Percentiles rank a stretch among this genome's conserved stretches.
Conservation (phyloP, 176 grass and related monocot genomes). For the Zizania latifolia region DNA sequence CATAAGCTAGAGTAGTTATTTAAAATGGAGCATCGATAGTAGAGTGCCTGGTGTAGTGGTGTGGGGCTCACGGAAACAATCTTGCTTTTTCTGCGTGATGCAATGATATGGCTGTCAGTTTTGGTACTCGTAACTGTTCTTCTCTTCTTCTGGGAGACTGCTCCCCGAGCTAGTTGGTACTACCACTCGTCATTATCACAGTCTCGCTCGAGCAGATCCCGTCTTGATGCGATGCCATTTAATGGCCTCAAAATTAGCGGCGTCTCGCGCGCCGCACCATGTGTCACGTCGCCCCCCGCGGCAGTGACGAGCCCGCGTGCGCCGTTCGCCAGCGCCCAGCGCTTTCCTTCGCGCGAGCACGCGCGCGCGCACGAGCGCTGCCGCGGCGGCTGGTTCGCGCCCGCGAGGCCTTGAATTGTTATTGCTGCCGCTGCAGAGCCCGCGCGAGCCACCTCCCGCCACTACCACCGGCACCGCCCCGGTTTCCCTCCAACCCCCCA, state of each 20-base stretch:
- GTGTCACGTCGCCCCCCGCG: no score
- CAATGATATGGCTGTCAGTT: conserved; percentile 32
- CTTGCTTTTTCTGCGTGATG: not conserved
- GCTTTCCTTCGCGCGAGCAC: not conserved
- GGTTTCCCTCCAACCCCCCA: not conserved
- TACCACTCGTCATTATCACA: not conserved
- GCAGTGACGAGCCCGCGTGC: no score
- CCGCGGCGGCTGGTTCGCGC: not conserved
- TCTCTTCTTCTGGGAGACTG: conserved; percentile 22
- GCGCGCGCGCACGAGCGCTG: not conserved
- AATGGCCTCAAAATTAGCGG: not conserved
- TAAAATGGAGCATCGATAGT: not conserved
- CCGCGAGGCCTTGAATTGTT: not conserved
- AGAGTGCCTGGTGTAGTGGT: not conserved
- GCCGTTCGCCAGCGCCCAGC: no score
- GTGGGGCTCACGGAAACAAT: not conserved
- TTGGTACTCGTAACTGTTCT: conserved; percentile 5
- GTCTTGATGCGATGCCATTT: not conserved
- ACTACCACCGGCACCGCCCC: not conserved
- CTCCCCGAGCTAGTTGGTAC: not conserved
- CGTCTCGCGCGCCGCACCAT: no score
- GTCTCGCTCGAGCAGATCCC: not conserved
- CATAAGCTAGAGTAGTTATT: not conserved
- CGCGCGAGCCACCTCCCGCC: conserved; percentile 3
- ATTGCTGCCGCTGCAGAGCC: not conserved